These are phyloP conservation scores for Alternaria triticimaculans DNA, from an alignment of 2,329 filamentous ascomycete genomes.

Conservation along the genomic window DNA sequence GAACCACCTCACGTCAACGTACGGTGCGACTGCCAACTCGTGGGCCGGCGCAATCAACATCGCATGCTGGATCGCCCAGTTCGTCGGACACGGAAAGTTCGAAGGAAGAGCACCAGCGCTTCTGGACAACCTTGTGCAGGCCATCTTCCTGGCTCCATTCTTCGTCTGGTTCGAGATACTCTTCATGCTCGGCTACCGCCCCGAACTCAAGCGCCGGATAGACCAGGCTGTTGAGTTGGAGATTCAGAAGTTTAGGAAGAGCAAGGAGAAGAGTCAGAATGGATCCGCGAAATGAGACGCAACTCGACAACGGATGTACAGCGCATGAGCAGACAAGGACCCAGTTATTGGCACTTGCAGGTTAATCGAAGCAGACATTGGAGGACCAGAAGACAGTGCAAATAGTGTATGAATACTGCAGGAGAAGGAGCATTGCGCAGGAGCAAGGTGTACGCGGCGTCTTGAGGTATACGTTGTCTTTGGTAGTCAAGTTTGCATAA, in stretches of 20 bases:
- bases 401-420: slow-evolving; percentile 11
- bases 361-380: neutral
- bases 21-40: slow-evolving; percentile 66
- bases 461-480: slow-evolving; percentile 3
- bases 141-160: slow-evolving; percentile 89
- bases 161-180: slow-evolving; percentile 97
- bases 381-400: neutral
- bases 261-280: slow-evolving; percentile 56
- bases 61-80: slow-evolving; percentile 84
- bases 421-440: slow-evolving; percentile 28
- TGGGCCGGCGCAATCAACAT: slow-evolving; percentile 74
- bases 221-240: slow-evolving; percentile 77
- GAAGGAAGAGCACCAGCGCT: slow-evolving; percentile 88
- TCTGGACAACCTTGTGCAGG: slow-evolving; percentile 89
- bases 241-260: slow-evolving; percentile 72
- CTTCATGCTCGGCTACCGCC: slow-evolving; percentile 88
- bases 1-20: slow-evolving; percentile 74
- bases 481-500: slow-evolving; percentile 2
- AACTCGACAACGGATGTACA: neutral
- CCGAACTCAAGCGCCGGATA: slow-evolving; percentile 82
- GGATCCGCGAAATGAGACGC: slow-evolving; percentile 31
- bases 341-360: neutral
- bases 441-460: slow-evolving; percentile 32
- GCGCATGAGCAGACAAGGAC: neutral
- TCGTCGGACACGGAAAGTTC: slow-evolving; percentile 87